These are phyloP conservation scores for Porpolomopsis calyptriformis DNA, from an alignment of 768 basidiomycete genomes.

Conservation along the genomic window DNA sequence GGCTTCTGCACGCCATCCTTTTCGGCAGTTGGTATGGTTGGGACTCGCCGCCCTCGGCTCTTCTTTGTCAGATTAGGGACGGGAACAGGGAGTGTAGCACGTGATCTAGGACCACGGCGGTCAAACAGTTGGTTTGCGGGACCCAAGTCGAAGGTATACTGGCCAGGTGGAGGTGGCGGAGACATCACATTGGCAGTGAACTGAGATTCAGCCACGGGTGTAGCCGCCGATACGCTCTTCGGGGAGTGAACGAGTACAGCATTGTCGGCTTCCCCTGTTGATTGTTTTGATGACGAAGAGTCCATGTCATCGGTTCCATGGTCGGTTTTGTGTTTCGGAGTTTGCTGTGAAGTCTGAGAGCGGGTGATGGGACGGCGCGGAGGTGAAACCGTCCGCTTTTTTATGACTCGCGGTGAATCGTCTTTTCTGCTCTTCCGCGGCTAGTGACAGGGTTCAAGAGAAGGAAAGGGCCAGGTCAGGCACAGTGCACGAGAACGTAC, in stretches of 20 bases:
- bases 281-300: background rate
- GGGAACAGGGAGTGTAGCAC: constrained; percentile 51
- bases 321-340: background rate
- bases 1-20: constrained; percentile 13
- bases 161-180: background rate
- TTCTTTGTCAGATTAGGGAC: constrained; percentile 75
- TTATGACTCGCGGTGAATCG: constrained; percentile 2
- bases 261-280: background rate
- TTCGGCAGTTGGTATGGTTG: constrained; percentile 30
- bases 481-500: constrained; percentile 2
- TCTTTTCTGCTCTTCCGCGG: background rate
- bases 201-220: background rate
- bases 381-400: constrained; percentile 6
- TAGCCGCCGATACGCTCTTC: background rate
- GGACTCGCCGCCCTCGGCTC: constrained; percentile 68
- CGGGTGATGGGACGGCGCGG: constrained; percentile 24
- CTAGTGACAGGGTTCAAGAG: background rate
- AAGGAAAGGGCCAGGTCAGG: background rate
- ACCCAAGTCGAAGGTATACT: constrained; percentile 10
- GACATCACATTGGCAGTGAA: background rate
- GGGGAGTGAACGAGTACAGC: background rate
- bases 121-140: constrained; percentile 17
- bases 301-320: background rate
- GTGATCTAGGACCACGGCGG: constrained; percentile 37
- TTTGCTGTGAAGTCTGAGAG: constrained; percentile 22